A percentile compares a stretch with the other conserved stretches of the same genome.
Conservation (phyloP, 371 early-diverging fungal genomes). For the Lichtheimia ramosa region DNA sequence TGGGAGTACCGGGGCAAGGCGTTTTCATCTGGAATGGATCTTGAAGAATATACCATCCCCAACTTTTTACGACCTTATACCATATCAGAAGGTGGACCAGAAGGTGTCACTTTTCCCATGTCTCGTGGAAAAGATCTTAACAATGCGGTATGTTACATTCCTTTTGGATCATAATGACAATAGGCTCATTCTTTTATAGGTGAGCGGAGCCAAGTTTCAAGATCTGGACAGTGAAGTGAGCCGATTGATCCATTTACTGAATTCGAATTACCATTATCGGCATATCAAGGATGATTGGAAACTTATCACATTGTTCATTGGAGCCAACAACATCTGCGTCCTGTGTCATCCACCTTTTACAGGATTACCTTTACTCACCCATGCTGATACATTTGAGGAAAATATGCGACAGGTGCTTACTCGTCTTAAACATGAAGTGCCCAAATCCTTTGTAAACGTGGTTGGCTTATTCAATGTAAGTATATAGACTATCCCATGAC, state of each 20-base stretch:
- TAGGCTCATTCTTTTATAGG: constrained; percentile 16
- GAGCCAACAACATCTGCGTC: constrained; percentile 69
- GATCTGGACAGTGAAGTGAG: constrained; percentile 32
- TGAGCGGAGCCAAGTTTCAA: constrained; percentile 58
- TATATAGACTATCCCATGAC: not conserved
- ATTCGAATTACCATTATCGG: constrained; percentile 16
- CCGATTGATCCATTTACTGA: constrained; percentile 22
- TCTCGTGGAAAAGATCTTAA: constrained; percentile 59
- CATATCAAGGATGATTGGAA: constrained; percentile 58
- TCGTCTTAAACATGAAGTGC: constrained; percentile 40
- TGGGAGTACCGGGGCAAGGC: constrained; percentile 67
- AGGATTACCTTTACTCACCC: constrained; percentile 35
- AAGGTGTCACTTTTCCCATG: constrained; percentile 55
- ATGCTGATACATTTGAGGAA: constrained; percentile 50
- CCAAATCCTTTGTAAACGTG: constrained; percentile 58
- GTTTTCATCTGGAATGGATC: constrained; percentile 64
- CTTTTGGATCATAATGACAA: too few species aligned
- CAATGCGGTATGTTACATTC: constrained; percentile 52
- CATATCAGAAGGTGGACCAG: constrained; percentile 45
- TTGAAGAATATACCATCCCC: constrained; percentile 54
- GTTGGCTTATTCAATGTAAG: constrained; percentile 60
- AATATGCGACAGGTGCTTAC: constrained; percentile 39
- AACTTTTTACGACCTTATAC: constrained; percentile 57
- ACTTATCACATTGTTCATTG: constrained; percentile 66
- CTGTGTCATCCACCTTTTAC: constrained; percentile 47